phyloP scores from a whole-genome alignment of 2,329 filamentous ascomycete genomes.

The Colletotrichum sp. region DNA sequence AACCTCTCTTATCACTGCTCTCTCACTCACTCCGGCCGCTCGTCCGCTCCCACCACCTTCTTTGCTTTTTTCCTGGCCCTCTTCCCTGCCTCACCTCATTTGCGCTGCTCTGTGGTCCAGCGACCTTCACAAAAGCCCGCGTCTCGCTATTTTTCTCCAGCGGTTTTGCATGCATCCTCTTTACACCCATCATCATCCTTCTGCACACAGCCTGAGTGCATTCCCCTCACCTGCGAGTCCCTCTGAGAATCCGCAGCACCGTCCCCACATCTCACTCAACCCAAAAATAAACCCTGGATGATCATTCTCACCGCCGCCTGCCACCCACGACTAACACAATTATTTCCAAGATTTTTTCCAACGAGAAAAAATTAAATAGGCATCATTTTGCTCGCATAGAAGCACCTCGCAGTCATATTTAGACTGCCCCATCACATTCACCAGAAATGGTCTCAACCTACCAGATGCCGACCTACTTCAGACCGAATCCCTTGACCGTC shows the following conservation, averaged over 20 bases:
- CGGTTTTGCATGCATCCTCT: background rate
- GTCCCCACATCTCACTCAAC: constrained; percentile 17
- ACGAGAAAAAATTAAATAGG: constrained; percentile 2
- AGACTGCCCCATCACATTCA: constrained; percentile 27
- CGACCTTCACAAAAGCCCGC: background rate
- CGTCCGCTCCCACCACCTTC: constrained; percentile 12
- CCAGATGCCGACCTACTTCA: constrained; percentile 58
- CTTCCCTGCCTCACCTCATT: background rate
- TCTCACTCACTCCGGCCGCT: background rate
- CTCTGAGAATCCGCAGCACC: constrained; percentile 8
- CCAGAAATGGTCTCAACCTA: constrained; percentile 54
- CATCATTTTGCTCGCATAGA: background rate
- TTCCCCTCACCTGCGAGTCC: constrained; percentile 1
- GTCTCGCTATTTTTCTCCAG: background rate
- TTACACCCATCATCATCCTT: background rate
- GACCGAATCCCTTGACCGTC: constrained; percentile 54
- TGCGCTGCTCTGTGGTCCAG: background rate
- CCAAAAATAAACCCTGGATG: constrained; percentile 21
- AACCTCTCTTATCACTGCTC: constrained; percentile 18
- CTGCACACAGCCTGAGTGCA: background rate
- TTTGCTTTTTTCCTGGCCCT: background rate
- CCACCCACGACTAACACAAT: constrained; percentile 17
- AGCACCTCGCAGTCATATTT: constrained; percentile 18
- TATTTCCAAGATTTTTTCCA: background rate
- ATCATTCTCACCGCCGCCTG: constrained; percentile 16